phyloP scores from a whole-genome alignment of 192 early-diverging fungal genomes.

The Dimargaris xerosporica region DNA sequence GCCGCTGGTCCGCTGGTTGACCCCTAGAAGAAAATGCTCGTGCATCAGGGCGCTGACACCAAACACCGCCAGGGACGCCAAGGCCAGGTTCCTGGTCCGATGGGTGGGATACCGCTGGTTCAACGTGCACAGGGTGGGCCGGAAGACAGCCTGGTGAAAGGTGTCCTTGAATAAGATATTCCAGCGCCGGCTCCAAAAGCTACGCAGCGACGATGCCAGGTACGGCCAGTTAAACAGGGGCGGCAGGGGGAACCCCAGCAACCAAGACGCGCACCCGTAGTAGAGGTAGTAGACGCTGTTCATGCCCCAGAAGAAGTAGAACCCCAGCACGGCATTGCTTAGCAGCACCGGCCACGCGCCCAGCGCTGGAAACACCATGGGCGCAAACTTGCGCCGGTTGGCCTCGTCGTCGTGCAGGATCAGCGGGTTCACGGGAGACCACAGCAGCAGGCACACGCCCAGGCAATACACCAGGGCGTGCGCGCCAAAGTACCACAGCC shows the following conservation, averaged over 20 bases:
- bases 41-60: slow-evolving; percentile 3
- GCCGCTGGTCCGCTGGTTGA: background rate
- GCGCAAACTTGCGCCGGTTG: background rate
- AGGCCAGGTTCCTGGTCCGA: background rate
- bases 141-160: slow-evolving; percentile 3
- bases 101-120: background rate
- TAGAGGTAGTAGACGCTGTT: background rate
- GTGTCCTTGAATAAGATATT: slow-evolving; percentile 10
- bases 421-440: background rate
- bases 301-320: slow-evolving; percentile 11
- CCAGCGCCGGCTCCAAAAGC: slow-evolving; percentile 12
- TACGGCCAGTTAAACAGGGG: slow-evolving; percentile 4
- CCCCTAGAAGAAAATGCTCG: slow-evolving; percentile 1
- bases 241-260: background rate
- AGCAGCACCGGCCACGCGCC: background rate
- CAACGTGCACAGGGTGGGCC: background rate
- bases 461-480: background rate
- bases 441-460: background rate
- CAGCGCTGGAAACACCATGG: background rate
- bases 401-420: background rate
- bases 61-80: slow-evolving; percentile 4
- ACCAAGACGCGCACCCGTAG: background rate
- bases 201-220: background rate
- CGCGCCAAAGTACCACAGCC: background rate
- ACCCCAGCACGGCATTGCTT: background rate